Evolutionary conservation across 2,329 filamentous ascomycete genomes (phyloP), one percentile per base, ranked within the genome.

Genomic region (Didymella keratinophila): DNA sequence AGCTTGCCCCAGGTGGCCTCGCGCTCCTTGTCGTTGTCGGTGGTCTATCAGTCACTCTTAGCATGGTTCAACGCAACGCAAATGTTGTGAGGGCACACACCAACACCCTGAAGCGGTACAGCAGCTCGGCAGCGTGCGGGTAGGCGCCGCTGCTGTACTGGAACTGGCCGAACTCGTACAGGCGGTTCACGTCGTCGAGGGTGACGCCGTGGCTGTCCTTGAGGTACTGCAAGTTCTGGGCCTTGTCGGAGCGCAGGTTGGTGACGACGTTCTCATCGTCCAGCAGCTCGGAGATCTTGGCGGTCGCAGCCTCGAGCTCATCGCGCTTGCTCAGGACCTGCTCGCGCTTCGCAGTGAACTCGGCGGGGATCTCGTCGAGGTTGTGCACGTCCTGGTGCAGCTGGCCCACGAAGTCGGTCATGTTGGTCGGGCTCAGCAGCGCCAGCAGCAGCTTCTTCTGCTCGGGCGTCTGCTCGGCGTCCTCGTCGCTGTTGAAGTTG

Each of bases 111-210:
- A 98, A 99, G 78, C 96, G 92, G 83, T 97, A 98, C 52, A 99
- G 89, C 69, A 97, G 85, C 76, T 98, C 95, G 64, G 93, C 90
- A 30, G 95, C 94, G 69, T 90, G 90, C 53, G 83, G 88, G 79
- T 99, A 99, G 81, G 93, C 92, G 67, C 95, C 95, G 78, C 93
- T 97, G 82, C 92, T 94, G 83, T 98, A 99, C 83, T 97, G 92
- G 82, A 97, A 97, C 79, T 95, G 91, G 71, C 95, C 95, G 74
- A 93, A 97, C 73, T 97, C 93, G 81, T 94, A 96, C 55, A 99
- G 89, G 67, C 91, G 90, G 80, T 98, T 90, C 69, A 99, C 93
- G 91, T 97, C 97, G 63, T 97, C 93, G 71, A 89, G 85, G 36
- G 93, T 97, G 67, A 98, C 95, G 67, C 89, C 91, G 80, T 99